Evolutionary conservation across 371 early-diverging fungal species (phyloP).

Genomic region (Mucor lusitanicus): DNA sequence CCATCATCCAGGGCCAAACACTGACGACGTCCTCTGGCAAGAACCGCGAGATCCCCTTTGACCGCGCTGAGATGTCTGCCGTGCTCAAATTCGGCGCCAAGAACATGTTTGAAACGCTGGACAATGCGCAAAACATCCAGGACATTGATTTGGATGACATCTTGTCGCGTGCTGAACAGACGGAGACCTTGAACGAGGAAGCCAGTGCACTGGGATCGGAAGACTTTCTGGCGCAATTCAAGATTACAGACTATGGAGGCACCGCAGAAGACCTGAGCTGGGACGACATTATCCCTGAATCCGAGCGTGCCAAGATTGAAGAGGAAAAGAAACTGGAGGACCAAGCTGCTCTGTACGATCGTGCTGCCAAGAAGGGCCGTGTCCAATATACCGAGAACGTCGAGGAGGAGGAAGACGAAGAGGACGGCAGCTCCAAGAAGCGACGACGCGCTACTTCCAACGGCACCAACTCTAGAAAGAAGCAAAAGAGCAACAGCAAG

Average conservation of each 20-base stretch:
- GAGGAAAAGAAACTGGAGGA: conserved; percentile 56
- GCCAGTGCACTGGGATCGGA: conserved; percentile 72
- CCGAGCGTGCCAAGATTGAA: conserved; percentile 71
- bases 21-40: conserved; percentile 46
- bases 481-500: conserved; percentile 22
- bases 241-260: conserved; percentile 90
- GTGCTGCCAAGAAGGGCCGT: conserved; percentile 53
- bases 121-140: conserved; percentile 76
- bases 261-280: conserved; percentile 77
- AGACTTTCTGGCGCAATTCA: conserved; percentile 93
- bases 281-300: conserved; percentile 96
- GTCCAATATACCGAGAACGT: conserved; percentile 37
- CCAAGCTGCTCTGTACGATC: conserved; percentile 50
- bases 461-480: conserved; percentile 10
- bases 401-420: conserved; percentile 31
- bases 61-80: conserved; percentile 86
- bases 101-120: conserved; percentile 89
- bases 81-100: conserved; percentile 98
- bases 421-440: conserved; percentile 27
- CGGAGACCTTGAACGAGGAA: conserved; percentile 74
- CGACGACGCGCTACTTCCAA: conserved; percentile 1
- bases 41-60: conserved; percentile 52
- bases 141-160: conserved; percentile 96
- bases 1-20: conserved; percentile 62
- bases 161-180: conserved; percentile 90